Percentiles rank a stretch among this genome's conserved stretches.
Evolutionary conservation across 2,329 filamentous ascomycete species (phyloP).

Genomic region (Sarocladium kiliense): DNA sequence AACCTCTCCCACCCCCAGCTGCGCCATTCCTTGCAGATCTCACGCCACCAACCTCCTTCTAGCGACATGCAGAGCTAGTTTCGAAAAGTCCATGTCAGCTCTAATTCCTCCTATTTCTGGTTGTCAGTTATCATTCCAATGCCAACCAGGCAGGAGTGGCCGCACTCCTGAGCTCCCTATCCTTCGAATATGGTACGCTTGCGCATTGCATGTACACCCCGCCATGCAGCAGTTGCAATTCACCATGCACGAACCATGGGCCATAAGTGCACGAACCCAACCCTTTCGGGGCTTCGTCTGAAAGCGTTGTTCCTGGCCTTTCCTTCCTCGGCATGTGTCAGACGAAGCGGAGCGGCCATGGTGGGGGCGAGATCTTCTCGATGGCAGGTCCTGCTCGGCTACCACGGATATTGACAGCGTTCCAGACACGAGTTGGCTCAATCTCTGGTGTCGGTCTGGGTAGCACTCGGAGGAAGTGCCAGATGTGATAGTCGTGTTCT

Average conservation of each 20-base stretch:
- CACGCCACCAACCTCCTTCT: not conserved
- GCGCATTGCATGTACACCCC: not conserved
- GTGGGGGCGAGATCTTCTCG: not conserved
- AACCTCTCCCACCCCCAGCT: not conserved
- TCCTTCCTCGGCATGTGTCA: not conserved
- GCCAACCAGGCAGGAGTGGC: not conserved
- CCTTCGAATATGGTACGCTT: not conserved
- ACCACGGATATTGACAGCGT: not conserved
- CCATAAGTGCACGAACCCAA: not conserved
- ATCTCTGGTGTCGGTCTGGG: not conserved
- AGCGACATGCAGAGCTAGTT: not conserved
- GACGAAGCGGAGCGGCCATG: not conserved
- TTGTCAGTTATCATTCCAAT: not conserved
- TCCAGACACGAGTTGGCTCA: not conserved
- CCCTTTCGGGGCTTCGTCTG: not conserved
- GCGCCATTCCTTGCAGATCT: constrained; percentile 2
- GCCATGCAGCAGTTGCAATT: not conserved
- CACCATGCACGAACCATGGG: not conserved
- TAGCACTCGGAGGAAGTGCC: not conserved
- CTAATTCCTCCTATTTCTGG: not conserved
- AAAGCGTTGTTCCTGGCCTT: not conserved
- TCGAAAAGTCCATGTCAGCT: not conserved
- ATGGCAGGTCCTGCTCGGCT: not conserved
- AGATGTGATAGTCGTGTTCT: not conserved
- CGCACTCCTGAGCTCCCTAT: not conserved